Base-by-base conservation (phyloP, 352 stramenopile species). In the Phytophthora brassicae region DNA sequence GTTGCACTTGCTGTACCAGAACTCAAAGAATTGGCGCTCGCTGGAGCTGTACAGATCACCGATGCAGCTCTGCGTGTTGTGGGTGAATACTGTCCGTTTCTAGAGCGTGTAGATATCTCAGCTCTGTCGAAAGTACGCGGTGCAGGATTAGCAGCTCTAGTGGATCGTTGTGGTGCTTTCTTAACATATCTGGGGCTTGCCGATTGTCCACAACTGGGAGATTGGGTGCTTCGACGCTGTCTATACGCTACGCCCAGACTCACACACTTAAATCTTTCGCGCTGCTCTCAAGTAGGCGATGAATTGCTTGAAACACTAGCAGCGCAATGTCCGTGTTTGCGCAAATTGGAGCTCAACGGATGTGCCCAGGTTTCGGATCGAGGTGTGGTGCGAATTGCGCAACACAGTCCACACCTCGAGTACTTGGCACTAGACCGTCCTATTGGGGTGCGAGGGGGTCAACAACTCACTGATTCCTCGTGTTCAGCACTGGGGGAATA, bases 401-500 rank as follows among this genome's bases (percentile, higher is more conserved):
- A 88, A 43, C 73, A 79, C 20, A 98, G 90, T 69, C 63, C 51
- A 6, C 22, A 63, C 13, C 75, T 98, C 6, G 75, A 92, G 31
- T 77, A 83, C 33, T 68, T 98, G 67, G 84, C 68, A 1, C 92
- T 78, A 29, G 79, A 68, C 52, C 88, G 69, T 59, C 84, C 64
- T 35, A 56, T 64, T 28, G 55, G 60, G 4, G 45, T 66, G 7
- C 60, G 54, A 47, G 81, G 86, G 47, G 88, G 74, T 14, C 75
- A 90, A 20, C 77, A 87, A 46, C 83, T 98, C 53, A 97, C 90
- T 1, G 92, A 98, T 65, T 89, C 96, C 0, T 74, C 85, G 14
- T 86, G 96, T 26, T 70, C 95, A 9, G 86, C 91, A 9, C 62
- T 97, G 1, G 81, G 82, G 0, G 77, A 88, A 41, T 79, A 84